phyloP scores from a whole-genome alignment of 2,329 filamentous ascomycete species.

The Aspergillus texensis region DNA sequence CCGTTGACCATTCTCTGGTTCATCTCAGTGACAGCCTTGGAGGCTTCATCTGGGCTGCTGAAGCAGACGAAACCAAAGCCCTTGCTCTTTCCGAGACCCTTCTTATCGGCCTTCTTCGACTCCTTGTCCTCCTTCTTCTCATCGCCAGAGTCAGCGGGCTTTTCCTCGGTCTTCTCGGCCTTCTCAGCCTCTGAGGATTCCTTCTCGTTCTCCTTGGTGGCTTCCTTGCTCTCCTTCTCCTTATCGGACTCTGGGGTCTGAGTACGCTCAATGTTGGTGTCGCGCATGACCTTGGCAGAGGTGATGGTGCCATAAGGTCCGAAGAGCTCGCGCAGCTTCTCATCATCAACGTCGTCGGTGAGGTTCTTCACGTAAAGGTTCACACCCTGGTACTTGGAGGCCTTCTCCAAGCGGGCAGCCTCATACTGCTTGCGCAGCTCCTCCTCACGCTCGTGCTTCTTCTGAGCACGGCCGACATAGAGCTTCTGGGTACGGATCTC shows the following conservation, averaged over 20 bases:
- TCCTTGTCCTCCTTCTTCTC: constrained; percentile 59
- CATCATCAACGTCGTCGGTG: constrained; percentile 94
- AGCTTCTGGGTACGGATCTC: constrained; percentile 94
- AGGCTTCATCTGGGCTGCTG: constrained; percentile 97
- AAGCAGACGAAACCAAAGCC: constrained; percentile 99
- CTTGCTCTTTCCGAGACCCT: constrained; percentile 92
- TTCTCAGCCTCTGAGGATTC: constrained; percentile 55
- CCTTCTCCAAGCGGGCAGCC: constrained; percentile 95
- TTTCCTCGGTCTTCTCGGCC: constrained; percentile 40
- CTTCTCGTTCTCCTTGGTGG: constrained; percentile 28
- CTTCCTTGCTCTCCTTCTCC: constrained; percentile 47
- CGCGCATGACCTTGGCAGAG: constrained; percentile 99
- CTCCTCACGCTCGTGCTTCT: constrained; percentile 99
- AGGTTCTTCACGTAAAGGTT: constrained; percentile 99
- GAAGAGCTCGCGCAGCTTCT: constrained; percentile 95
- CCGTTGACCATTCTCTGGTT: constrained; percentile 98
- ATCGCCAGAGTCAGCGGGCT: neutral
- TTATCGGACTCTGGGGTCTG: constrained; percentile 52
- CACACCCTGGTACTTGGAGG: constrained; percentile 98
- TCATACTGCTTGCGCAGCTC: constrained; percentile 99
- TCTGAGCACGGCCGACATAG: constrained; percentile 97
- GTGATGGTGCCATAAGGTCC: constrained; percentile 91
- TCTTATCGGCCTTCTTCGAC: constrained; percentile 61
- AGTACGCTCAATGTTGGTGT: constrained; percentile 57
- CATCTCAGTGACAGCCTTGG: constrained; percentile 99